A percentile compares a stretch with the other conserved stretches of the same genome.
Conservation (phyloP, 2,329 filamentous ascomycete species). For the Magnaporthales sp. region DNA sequence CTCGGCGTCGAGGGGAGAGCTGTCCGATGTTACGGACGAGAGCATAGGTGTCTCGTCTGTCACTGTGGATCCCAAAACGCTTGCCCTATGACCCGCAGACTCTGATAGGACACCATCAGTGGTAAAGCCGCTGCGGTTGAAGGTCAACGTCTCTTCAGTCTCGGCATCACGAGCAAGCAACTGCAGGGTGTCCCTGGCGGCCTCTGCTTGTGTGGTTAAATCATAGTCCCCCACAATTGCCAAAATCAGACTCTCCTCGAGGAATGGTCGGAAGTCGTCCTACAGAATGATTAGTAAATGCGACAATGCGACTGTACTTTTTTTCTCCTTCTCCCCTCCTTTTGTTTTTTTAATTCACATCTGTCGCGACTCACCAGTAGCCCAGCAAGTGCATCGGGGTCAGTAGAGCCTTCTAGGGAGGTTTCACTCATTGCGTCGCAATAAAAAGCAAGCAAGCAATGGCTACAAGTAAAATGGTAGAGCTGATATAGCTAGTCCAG, state of each 20-base stretch:
- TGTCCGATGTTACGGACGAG: not conserved
- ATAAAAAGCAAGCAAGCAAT: not conserved
- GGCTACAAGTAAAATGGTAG: not conserved
- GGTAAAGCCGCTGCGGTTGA: constrained; percentile 68
- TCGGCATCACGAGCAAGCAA: constrained; percentile 54
- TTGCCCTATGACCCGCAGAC: not conserved
- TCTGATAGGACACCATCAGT: not conserved
- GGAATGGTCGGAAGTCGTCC: constrained; percentile 62
- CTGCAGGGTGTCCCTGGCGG: constrained; percentile 53
- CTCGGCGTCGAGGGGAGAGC: not conserved
- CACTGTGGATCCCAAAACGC: not conserved
- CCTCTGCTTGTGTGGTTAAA: constrained; percentile 42
- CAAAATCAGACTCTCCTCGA: constrained; percentile 71
- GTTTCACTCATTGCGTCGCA: not conserved
- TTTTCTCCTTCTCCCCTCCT: not conserved
- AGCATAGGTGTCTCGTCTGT: not conserved
- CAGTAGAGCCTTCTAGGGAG: not conserved
- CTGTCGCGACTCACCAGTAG: not conserved
- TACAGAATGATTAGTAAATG: constrained; percentile 21
- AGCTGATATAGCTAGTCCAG: not conserved
- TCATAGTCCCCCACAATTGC: constrained; percentile 71
- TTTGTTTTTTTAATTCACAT: not conserved
- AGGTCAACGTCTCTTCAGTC: constrained; percentile 63
- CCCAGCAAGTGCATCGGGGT: not conserved
- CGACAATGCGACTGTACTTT: not conserved